Evolutionary conservation across 495 filamentous ascomycete species (phyloP).

Genomic region (Podospora conica): DNA sequence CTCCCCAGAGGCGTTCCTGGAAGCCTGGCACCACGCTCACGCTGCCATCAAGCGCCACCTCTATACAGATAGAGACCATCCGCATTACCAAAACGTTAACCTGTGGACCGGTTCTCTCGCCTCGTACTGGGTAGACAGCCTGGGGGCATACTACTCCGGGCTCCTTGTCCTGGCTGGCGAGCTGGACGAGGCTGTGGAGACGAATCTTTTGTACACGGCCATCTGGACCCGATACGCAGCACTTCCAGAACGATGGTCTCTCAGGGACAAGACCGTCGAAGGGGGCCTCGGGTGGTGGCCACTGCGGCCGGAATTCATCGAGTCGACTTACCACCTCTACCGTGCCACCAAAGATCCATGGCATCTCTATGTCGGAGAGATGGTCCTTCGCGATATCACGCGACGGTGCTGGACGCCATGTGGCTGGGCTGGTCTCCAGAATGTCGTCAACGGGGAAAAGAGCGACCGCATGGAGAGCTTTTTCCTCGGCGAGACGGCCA

Average conservation of each 20-base stretch:
- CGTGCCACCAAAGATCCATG: conserved; percentile 91
- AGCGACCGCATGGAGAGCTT: conserved; percentile 99
- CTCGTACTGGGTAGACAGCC: conserved; percentile 90
- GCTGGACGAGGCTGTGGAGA: conserved; percentile 81
- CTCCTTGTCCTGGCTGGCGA: conserved; percentile 82
- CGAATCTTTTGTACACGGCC: conserved; percentile 82
- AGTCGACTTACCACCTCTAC: conserved; percentile 91
- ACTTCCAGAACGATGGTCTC: conserved; percentile 89
- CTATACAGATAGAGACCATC: conserved; percentile 64
- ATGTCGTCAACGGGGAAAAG: conserved; percentile 81
- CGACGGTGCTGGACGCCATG: conserved; percentile 88
- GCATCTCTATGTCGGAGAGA: conserved; percentile 93
- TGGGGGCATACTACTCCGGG: conserved; percentile 92
- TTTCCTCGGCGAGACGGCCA: conserved; percentile 91
- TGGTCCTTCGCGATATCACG: conserved; percentile 84
- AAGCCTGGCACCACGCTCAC: conserved; percentile 82
- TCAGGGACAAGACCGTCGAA: conserved; percentile 77
- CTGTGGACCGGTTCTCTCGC: conserved; percentile 70
- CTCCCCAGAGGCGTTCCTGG: conserved; percentile 68
- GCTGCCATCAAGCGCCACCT: conserved; percentile 81
- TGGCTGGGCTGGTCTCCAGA: conserved; percentile 92
- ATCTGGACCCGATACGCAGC: conserved; percentile 92
- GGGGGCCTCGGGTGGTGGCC: conserved; percentile 89
- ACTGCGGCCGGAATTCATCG: conserved; percentile 90
- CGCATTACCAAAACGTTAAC: conserved; percentile 88